phyloP scores from a whole-genome alignment of 2,329 filamentous ascomycete species.

The Raffaelea arxii region DNA sequence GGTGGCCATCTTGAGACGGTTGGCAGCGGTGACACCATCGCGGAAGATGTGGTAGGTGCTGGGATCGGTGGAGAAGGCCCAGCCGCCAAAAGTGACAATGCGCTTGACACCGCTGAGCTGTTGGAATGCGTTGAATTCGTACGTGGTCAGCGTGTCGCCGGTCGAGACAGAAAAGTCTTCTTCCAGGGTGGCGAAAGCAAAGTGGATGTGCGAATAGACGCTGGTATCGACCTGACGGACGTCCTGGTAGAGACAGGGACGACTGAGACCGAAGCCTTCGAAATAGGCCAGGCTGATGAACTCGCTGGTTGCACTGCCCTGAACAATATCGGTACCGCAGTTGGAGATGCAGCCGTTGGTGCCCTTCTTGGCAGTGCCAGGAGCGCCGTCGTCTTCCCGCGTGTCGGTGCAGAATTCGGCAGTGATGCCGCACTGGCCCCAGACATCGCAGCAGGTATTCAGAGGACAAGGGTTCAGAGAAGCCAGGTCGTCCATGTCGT shows the following conservation, averaged over 20 bases:
- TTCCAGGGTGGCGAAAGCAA: conserved; percentile 20
- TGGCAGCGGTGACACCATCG: conserved; percentile 7
- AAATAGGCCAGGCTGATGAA: conserved; percentile 22
- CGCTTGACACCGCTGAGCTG: conserved; percentile 21
- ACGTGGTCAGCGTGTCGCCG: conserved; percentile 7
- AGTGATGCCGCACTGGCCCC: conserved; percentile 35
- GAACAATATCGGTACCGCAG: conserved; percentile 26
- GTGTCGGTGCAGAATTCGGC: conserved; percentile 28
- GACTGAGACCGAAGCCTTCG: conserved; percentile 21
- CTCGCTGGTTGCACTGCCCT: not conserved
- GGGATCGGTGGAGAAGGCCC: conserved; percentile 28
- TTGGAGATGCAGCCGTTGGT: conserved; percentile 21
- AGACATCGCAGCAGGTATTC: conserved; percentile 23
- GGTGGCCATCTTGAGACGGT: conserved; percentile 6
- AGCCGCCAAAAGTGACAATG: conserved; percentile 35
- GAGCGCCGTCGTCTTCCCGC: not conserved
- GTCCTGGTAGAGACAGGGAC: conserved; percentile 21
- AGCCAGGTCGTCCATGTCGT: conserved; percentile 6
- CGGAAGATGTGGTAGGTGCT: conserved; percentile 28
- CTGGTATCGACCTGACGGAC: conserved; percentile 13
- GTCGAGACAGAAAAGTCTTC: conserved; percentile 13
- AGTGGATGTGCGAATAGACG: conserved; percentile 22
- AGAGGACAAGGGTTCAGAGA: conserved; percentile 20
- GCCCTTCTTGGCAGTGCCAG: conserved; percentile 1
- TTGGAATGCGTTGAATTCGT: conserved; percentile 21